phyloP scores from a whole-genome alignment of 306 rosid species.

The Phaseolus lunatus region DNA sequence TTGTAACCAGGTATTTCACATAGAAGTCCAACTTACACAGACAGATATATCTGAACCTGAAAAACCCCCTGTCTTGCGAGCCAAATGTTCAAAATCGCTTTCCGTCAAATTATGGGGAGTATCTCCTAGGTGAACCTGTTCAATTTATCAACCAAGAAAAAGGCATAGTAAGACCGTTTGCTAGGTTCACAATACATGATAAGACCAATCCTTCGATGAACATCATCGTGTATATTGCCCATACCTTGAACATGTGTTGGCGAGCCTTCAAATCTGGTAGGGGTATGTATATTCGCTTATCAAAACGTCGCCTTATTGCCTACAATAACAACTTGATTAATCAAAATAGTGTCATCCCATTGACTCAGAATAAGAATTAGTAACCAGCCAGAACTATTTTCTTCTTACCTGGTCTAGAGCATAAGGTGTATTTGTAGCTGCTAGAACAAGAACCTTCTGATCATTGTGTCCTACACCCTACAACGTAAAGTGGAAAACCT shows the following conservation, averaged over 20 bases:
- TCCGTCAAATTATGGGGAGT: slow-evolving; percentile 92
- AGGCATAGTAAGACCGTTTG: slow-evolving; percentile 17
- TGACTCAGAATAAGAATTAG: slow-evolving; percentile 15
- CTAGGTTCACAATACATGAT: slow-evolving; percentile 29
- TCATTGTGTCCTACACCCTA: slow-evolving; percentile 98
- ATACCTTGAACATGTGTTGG: slow-evolving; percentile 95
- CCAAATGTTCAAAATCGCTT: slow-evolving; percentile 88
- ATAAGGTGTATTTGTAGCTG: slow-evolving; percentile 98
- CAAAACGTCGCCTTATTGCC: slow-evolving; percentile 99
- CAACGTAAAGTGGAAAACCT: slow-evolving; percentile 39
- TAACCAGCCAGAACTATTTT: slow-evolving; percentile 29
- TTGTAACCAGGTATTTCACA: slow-evolving; percentile 24
- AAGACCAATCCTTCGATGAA: slow-evolving; percentile 20
- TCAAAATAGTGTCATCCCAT: slow-evolving; percentile 35
- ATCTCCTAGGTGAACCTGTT: slow-evolving; percentile 98
- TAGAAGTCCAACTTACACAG: slow-evolving; percentile 77
- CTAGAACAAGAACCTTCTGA: slow-evolving; percentile 98
- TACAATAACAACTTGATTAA: slow-evolving; percentile 56
- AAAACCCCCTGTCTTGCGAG: slow-evolving; percentile 83
- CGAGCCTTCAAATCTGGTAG: slow-evolving; percentile 96
- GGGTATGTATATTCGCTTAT: slow-evolving; percentile 98
- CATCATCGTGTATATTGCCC: slow-evolving; percentile 40
- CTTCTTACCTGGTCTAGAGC: slow-evolving; percentile 93
- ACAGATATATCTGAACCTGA: slow-evolving; percentile 97
- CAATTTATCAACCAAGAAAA: slow-evolving; percentile 43